Evolutionary conservation across 257 asterid genomes (phyloP).

Genomic region (Nicotiana sylvestris): DNA sequence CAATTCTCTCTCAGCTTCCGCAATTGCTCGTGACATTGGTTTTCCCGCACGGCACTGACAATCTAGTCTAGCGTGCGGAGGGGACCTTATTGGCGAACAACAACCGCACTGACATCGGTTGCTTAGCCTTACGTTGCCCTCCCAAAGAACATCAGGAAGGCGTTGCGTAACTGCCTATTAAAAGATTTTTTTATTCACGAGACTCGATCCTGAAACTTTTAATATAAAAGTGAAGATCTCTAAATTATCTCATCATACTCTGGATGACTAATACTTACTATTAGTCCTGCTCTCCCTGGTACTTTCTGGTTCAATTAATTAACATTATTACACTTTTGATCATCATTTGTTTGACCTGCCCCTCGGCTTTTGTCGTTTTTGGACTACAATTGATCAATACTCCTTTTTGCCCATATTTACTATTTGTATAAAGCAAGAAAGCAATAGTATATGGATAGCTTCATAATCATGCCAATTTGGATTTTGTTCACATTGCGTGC

Average conservation of each 20-base stretch:
- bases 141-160: no score
- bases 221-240: background rate
- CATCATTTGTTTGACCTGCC: background rate
- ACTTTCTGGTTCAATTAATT: background rate
- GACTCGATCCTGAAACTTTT: accelerated
- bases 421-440: background rate
- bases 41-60: no score
- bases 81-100: no score
- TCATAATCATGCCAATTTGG: background rate
- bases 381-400: background rate
- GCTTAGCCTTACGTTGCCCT: no score
- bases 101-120: no score
- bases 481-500: background rate
- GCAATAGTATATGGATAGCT: background rate
- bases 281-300: background rate
- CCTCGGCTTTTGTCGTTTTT: background rate
- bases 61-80: no score
- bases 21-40: no score
- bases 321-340: background rate
- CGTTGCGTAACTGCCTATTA: no score
- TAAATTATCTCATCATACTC: background rate
- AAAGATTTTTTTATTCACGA: background rate
- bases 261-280: background rate
- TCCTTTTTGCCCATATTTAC: background rate
- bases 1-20: no score